phyloP scores from a whole-genome alignment of 2,329 filamentous ascomycete genomes.

The Niveomyces coronatus region DNA sequence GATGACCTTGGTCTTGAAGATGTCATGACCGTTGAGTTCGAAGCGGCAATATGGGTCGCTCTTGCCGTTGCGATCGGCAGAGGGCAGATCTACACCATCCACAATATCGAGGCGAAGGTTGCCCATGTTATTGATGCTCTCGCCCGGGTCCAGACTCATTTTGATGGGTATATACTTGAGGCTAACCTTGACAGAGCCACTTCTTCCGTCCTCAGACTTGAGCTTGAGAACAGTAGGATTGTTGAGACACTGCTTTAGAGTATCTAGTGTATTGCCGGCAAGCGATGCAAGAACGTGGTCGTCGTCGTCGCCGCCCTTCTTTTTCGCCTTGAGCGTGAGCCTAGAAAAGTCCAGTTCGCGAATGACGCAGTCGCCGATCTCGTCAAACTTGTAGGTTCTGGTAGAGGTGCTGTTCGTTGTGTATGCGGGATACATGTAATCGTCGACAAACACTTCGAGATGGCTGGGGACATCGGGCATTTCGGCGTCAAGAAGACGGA shows the following conservation, averaged over 20 bases:
- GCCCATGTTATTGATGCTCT: slow-evolving; percentile 99
- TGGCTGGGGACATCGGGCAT: slow-evolving; percentile 66
- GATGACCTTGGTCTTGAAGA: slow-evolving; percentile 90
- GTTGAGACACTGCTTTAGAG: slow-evolving; percentile 82
- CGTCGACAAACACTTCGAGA: slow-evolving; percentile 85
- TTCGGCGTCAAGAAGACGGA: slow-evolving; percentile 86
- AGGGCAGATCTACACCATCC: slow-evolving; percentile 77
- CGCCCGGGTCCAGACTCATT: slow-evolving; percentile 87
- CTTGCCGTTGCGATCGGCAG: slow-evolving; percentile 91
- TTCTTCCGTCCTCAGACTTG: slow-evolving; percentile 63
- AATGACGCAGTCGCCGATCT: slow-evolving; percentile 91
- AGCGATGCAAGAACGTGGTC: slow-evolving; percentile 74
- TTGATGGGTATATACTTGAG: slow-evolving; percentile 89
- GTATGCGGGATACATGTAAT: slow-evolving; percentile 87
- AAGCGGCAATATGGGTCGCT: slow-evolving; percentile 97
- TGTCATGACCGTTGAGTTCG: slow-evolving; percentile 73
- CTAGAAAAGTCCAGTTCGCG: slow-evolving; percentile 95
- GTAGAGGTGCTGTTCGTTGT: slow-evolving; percentile 64
- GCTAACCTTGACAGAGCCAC: slow-evolving; percentile 78
- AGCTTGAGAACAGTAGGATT: slow-evolving; percentile 77
- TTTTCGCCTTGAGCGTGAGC: slow-evolving; percentile 76
- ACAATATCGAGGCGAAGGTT: slow-evolving; percentile 87
- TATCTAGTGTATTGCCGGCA: slow-evolving; percentile 74
- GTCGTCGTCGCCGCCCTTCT: slow-evolving; percentile 60
- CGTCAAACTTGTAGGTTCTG: slow-evolving; percentile 65